Percentiles rank a stretch among this genome's conserved stretches.
Evolutionary conservation across 306 rosid genomes (phyloP).

Genomic region (Urtica urens): DNA sequence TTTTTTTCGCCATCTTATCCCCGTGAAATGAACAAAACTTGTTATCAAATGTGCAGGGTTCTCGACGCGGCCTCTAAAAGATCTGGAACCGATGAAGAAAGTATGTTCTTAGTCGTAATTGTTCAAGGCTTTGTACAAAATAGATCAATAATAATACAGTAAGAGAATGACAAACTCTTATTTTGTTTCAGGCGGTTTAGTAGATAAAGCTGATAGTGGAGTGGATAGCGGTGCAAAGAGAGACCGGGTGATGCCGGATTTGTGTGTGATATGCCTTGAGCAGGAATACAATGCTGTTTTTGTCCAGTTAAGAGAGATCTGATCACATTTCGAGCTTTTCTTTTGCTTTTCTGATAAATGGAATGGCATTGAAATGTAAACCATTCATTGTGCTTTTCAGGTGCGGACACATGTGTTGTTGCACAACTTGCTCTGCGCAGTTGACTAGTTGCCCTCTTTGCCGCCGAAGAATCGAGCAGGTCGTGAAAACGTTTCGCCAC

Average conservation of each 20-base stretch:
- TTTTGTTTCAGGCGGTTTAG: slow-evolving; percentile 47
- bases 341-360: no score
- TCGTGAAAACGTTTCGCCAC: slow-evolving; percentile 90
- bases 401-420: slow-evolving; percentile 99
- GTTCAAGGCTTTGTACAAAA: neutral
- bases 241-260: slow-evolving; percentile 67
- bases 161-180: slow-evolving; percentile 8
- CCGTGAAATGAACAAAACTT: no score
- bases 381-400: slow-evolving; percentile 47
- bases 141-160: no score
- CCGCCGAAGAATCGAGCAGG: slow-evolving; percentile 72
- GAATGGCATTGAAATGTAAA: no score
- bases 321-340: no score
- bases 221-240: slow-evolving; percentile 48
- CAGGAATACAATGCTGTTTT: slow-evolving; percentile 85
- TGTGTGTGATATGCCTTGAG: slow-evolving; percentile 97
- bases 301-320: slow-evolving; percentile 52
- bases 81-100: slow-evolving; percentile 59
- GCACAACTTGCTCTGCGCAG: slow-evolving; percentile 72
- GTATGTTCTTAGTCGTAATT: slow-evolving; percentile 19
- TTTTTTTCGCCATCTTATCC: no score
- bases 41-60: slow-evolving; percentile 83
- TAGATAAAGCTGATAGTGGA: slow-evolving; percentile 36
- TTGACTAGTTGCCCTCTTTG: slow-evolving; percentile 89
- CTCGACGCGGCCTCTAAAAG: slow-evolving; percentile 90